Conservation (phyloP, 192 early-diverging fungal genomes). For the Backusella australiensis region DNA sequence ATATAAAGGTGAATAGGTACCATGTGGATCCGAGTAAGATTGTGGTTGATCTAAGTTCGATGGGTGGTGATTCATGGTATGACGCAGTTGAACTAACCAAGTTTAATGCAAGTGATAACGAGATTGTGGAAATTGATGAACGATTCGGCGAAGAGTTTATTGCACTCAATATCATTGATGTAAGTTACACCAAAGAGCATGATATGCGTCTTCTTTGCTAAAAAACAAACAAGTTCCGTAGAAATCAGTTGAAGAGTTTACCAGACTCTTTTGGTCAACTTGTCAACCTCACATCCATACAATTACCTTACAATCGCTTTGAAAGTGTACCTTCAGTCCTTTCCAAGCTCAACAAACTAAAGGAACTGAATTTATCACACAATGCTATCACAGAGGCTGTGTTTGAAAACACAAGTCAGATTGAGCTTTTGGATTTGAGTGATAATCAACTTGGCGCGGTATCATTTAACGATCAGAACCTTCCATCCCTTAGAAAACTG, state of each 20-base stretch:
- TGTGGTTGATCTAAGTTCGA: slow-evolving; percentile 47
- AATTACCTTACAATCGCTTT: slow-evolving; percentile 46
- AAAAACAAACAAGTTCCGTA: slow-evolving; percentile 36
- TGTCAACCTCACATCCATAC: slow-evolving; percentile 34
- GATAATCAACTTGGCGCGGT: not conserved
- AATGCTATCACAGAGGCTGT: not conserved
- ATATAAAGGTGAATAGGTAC: slow-evolving; percentile 26
- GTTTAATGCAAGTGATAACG: slow-evolving; percentile 51
- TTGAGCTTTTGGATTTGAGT: not conserved
- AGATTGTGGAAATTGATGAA: slow-evolving; percentile 40
- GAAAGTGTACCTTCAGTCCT: slow-evolving; percentile 39
- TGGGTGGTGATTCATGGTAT: slow-evolving; percentile 43
- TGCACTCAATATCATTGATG: slow-evolving; percentile 44
- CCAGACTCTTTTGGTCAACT: slow-evolving; percentile 40
- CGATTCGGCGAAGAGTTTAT: slow-evolving; percentile 51
- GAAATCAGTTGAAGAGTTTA: slow-evolving; percentile 42
- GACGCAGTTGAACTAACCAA: slow-evolving; percentile 51
- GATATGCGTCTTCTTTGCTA: not conserved
- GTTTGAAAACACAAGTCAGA: not conserved
- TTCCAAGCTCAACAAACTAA: slow-evolving; percentile 29
- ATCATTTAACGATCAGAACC: not conserved
- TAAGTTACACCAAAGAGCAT: slow-evolving; percentile 24
- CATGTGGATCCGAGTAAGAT: slow-evolving; percentile 49
- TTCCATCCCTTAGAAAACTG: slow-evolving; percentile 4
- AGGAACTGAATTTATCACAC: slow-evolving; percentile 44